Percentiles rank a stretch among this genome's conserved stretches.
These are phyloP conservation scores for Withania somnifera DNA, from an alignment of 305 asterid species.

Conservation along the genomic window DNA sequence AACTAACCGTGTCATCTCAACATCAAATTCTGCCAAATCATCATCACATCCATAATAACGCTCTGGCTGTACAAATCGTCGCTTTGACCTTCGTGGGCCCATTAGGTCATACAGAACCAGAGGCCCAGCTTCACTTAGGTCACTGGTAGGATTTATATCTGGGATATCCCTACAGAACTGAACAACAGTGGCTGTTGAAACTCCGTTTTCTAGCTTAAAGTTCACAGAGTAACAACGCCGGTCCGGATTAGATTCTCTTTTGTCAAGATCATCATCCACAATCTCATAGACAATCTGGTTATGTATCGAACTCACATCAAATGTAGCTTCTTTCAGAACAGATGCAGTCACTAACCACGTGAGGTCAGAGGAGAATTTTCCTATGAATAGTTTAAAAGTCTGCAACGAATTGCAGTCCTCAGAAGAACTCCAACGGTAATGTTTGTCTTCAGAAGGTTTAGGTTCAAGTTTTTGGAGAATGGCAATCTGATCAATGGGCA, in stretches of 20 bases:
- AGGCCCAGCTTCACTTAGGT: slow-evolving; percentile 20
- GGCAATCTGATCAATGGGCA: slow-evolving; percentile 38
- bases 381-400: slow-evolving; percentile 40
- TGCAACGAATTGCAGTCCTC: slow-evolving; percentile 64
- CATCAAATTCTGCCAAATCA: slow-evolving; percentile 46
- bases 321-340: slow-evolving; percentile 37
- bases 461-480: slow-evolving; percentile 64
- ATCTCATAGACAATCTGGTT: slow-evolving; percentile 56
- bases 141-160: slow-evolving; percentile 13
- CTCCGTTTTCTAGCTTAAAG: slow-evolving; percentile 54
- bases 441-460: slow-evolving; percentile 45
- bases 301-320: slow-evolving; percentile 47
- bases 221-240: slow-evolving; percentile 30
- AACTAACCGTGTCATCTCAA: slow-evolving; percentile 58
- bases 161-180: slow-evolving; percentile 19
- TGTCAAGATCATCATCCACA: slow-evolving; percentile 23
- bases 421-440: slow-evolving; percentile 63
- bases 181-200: slow-evolving; percentile 34
- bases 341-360: slow-evolving; percentile 74
- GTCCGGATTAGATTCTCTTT: slow-evolving; percentile 7
- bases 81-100: slow-evolving; percentile 69
- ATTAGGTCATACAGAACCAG: slow-evolving; percentile 23
- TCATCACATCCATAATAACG: slow-evolving; percentile 64
- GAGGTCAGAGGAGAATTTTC: slow-evolving; percentile 57
- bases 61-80: slow-evolving; percentile 57